phyloP scores from a whole-genome alignment of 768 basidiomycete genomes.

The Naematelia encephala region DNA sequence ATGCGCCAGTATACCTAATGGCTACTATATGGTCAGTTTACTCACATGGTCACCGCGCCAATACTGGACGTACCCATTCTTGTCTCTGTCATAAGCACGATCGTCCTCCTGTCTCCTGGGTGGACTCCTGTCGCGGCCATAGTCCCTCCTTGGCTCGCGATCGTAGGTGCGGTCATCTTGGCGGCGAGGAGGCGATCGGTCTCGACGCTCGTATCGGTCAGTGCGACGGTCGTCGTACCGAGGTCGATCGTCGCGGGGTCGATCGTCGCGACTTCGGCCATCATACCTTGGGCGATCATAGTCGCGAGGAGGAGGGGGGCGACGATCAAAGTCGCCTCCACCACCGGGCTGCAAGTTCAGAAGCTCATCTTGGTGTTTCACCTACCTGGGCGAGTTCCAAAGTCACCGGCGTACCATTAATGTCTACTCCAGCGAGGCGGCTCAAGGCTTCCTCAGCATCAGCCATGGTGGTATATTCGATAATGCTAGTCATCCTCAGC shows the following conservation, averaged over 20 bases:
- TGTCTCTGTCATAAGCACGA: slow-evolving; percentile 36
- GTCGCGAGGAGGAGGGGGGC: slow-evolving; percentile 19
- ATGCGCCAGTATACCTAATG: not conserved
- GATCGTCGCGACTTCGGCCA: slow-evolving; percentile 15
- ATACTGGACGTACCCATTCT: not conserved
- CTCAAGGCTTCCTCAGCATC: slow-evolving; percentile 93
- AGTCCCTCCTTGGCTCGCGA: slow-evolving; percentile 17
- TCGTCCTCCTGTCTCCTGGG: slow-evolving; percentile 66
- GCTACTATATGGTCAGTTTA: not conserved
- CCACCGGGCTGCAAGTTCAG: slow-evolving; percentile 17
- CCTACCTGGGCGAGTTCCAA: slow-evolving; percentile 26
- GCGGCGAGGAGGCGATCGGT: slow-evolving; percentile 38
- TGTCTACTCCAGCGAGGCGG: slow-evolving; percentile 78
- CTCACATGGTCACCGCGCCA: not conserved
- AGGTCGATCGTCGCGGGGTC: slow-evolving; percentile 17
- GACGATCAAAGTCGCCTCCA: slow-evolving; percentile 14
- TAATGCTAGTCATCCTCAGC: slow-evolving; percentile 59
- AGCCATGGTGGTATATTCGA: slow-evolving; percentile 82
- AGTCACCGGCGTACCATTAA: slow-evolving; percentile 53
- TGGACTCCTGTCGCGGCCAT: slow-evolving; percentile 69
- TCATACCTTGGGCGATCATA: slow-evolving; percentile 6
- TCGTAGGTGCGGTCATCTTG: slow-evolving; percentile 26
- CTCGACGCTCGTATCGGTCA: slow-evolving; percentile 28
- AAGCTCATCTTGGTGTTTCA: slow-evolving; percentile 1
- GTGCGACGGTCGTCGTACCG: slow-evolving; percentile 27